Conservation (phyloP, 768 basidiomycete genomes). For the Lentinula boryana region DNA sequence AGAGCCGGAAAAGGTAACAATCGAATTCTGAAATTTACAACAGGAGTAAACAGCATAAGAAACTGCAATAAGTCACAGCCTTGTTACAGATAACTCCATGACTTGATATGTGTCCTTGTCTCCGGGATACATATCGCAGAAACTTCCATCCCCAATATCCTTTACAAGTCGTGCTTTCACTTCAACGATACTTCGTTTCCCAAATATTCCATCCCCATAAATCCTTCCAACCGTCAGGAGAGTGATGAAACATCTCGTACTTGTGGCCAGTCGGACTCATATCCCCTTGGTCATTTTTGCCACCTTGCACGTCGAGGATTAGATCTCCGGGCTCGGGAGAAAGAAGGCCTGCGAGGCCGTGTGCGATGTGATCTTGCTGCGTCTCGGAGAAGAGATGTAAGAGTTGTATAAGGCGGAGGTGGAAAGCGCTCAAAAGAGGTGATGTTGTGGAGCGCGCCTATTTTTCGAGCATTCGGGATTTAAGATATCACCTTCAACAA, state of each 20-base stretch:
- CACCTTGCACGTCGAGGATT: constrained; percentile 22
- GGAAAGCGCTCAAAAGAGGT: constrained; percentile 22
- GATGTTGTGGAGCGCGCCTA: too few species aligned
- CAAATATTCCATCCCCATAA: too few species aligned
- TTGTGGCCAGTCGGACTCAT: not conserved
- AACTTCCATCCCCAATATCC: not conserved
- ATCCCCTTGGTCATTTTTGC: constrained; percentile 7
- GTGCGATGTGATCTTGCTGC: too few species aligned
- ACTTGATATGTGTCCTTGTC: not conserved
- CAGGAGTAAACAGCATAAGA: not conserved
- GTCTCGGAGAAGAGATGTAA: constrained; percentile 26
- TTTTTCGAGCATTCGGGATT: too few species aligned
- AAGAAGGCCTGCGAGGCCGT: too few species aligned
- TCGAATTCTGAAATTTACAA: not conserved
- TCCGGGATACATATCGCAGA: not conserved
- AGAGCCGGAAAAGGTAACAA: not conserved
- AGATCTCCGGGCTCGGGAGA: constrained; percentile 21
- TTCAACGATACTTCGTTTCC: too few species aligned
- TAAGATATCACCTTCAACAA: too few species aligned
- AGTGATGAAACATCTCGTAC: too few species aligned
- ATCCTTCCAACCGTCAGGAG: too few species aligned
- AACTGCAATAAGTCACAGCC: not conserved
- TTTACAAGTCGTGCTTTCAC: not conserved
- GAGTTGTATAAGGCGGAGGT: constrained; percentile 15
- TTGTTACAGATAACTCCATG: not conserved